Conservation (phyloP, 176 grass and related monocot species). For the Oryza coarctata region DNA sequence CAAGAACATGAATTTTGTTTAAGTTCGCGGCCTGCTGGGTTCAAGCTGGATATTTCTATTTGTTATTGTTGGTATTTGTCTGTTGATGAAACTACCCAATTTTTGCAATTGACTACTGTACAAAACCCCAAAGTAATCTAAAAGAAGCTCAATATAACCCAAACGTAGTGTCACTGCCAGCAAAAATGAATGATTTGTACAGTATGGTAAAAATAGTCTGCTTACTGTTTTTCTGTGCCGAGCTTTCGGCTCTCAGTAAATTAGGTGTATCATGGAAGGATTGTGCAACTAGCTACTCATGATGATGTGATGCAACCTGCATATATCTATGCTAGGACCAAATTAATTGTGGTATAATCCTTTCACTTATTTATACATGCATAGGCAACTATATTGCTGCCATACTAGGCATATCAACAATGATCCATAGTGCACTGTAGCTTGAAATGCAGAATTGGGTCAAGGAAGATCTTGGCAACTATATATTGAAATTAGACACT, state of each 20-base stretch:
- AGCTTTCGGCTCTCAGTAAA: background rate
- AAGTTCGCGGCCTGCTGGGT: background rate
- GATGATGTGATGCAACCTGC: background rate
- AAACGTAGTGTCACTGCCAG: background rate
- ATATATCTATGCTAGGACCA: background rate
- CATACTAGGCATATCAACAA: background rate
- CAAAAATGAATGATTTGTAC: background rate
- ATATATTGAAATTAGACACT: background rate
- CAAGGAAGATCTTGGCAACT: background rate
- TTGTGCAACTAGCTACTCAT: conserved; percentile 19
- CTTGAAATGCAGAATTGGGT: background rate
- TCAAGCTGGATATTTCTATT: background rate
- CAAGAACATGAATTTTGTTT: background rate
- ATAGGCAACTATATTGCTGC: background rate
- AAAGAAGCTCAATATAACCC: background rate
- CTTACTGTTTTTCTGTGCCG: background rate
- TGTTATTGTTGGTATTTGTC: too few species aligned
- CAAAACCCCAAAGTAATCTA: background rate
- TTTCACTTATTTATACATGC: background rate
- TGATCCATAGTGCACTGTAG: background rate
- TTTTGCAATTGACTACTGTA: background rate
- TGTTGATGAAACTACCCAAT: background rate
- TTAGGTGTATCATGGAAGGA: background rate
- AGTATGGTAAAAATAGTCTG: background rate
- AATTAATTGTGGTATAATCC: background rate